phyloP scores from a whole-genome alignment of 192 early-diverging fungal species.

The Podila clonocystis region DNA sequence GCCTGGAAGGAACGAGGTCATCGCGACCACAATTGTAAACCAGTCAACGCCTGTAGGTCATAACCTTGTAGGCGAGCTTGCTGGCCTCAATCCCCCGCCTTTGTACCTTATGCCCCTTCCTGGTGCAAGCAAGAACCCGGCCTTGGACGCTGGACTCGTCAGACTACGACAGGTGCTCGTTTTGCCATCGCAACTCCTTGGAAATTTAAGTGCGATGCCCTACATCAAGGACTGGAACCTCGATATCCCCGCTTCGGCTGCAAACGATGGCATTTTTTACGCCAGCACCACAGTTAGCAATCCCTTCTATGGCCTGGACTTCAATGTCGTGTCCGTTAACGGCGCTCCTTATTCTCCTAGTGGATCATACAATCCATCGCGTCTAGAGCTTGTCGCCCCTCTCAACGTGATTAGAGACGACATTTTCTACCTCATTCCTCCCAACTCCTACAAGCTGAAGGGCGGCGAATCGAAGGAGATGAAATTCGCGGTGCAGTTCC shows the following conservation, averaged over 20 bases:
- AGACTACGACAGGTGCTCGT: not conserved
- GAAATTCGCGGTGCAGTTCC: not conserved
- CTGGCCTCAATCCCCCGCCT: too few species aligned
- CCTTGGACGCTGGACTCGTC: constrained; percentile 9
- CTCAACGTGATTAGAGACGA: too few species aligned
- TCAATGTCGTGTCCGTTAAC: not conserved
- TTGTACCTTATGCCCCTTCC: not conserved
- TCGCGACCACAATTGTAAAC: not conserved
- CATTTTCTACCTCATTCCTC: too few species aligned
- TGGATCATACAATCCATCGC: too few species aligned
- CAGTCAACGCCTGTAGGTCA: too few species aligned
- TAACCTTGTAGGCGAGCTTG: too few species aligned
- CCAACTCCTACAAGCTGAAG: not conserved
- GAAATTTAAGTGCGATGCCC: not conserved
- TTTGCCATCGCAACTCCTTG: not conserved
- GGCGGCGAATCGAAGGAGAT: not conserved
- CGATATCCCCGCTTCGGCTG: not conserved
- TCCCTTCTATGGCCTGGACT: not conserved
- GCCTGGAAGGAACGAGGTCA: constrained; percentile 14
- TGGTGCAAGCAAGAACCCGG: constrained; percentile 5
- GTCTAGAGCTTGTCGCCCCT: too few species aligned
- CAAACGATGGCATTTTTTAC: not conserved
- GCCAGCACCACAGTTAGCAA: not conserved
- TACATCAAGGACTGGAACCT: not conserved
- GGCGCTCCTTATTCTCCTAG: too few species aligned